phyloP scores from a whole-genome alignment of 1,284 basidiomycete genomes.

The Ceratobasidium sp. region DNA sequence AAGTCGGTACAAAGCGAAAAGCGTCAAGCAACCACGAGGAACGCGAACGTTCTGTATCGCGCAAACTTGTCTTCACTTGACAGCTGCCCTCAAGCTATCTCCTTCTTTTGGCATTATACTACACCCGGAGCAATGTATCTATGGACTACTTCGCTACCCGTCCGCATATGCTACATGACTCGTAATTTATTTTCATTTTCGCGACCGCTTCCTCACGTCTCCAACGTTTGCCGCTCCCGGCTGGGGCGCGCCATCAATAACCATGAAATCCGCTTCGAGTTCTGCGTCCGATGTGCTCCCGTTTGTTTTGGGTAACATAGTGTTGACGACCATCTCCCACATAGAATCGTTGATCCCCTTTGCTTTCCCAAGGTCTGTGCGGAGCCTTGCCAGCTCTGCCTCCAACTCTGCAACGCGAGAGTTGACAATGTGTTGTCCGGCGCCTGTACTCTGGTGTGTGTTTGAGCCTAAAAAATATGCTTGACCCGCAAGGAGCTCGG shows the following conservation, averaged over 20 bases:
- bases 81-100: not conserved
- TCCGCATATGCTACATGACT: constrained; percentile 9
- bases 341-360: constrained; percentile 88
- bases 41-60: constrained; percentile 59
- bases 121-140: constrained; percentile 19
- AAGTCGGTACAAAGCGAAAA: constrained; percentile 63
- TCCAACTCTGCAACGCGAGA: constrained; percentile 72
- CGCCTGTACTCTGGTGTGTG: constrained; percentile 49
- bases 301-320: constrained; percentile 40
- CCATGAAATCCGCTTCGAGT: constrained; percentile 29
- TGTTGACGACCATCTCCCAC: constrained; percentile 80
- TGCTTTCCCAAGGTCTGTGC: constrained; percentile 77
- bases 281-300: not conserved
- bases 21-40: constrained; percentile 55
- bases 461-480: constrained; percentile 52
- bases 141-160: not conserved
- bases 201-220: constrained; percentile 31
- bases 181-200: constrained; percentile 43
- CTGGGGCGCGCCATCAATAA: constrained; percentile 15
- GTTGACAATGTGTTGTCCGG: constrained; percentile 50
- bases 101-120: constrained; percentile 5
- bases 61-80: constrained; percentile 62
- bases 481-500: constrained; percentile 45
- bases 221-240: not conserved
- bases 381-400: constrained; percentile 71